Base-by-base conservation (phyloP, 768 basidiomycete genomes). In the Amanita thiersii region DNA sequence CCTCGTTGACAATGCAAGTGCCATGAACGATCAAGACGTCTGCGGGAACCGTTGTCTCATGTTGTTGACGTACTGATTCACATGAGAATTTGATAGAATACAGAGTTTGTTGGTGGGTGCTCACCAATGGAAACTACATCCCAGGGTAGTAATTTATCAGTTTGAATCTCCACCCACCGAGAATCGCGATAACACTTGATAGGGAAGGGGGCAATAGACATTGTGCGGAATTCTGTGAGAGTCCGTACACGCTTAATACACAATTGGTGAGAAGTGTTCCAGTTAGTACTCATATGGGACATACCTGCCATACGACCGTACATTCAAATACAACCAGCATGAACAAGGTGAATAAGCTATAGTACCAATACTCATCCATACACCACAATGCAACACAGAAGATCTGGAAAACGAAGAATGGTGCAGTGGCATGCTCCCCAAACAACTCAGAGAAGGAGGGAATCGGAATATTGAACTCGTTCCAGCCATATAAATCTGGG, bases 261-360 rank as follows among this genome's bases (percentile, higher is more conserved):
- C 29, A 33, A 12, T 44, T 12, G 44, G 43, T 29, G 48, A 39
- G 28, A 14, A 25, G 15, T 8, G 28, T 19, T 5, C 23, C 15
- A 3, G 18, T 29, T 11, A 15, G 31, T 10, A 3, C 25, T 45
- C 12, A 1, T 39, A 2, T 8, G 29, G 4, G 33, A 61, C 81
- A 37, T 50, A 88, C 91, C 82, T 98, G 96, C 80, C 87, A 98
- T 21, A 98, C 94, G 17, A 96, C 92, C 1, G 96, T 98, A 63
- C 93, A 98, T 64, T 99, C 96, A 56, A 99, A 99, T 48, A 96
- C 85, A 35, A 99, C 66, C 25, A 99, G 72, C 96, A 99, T 99
- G 75, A 99, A 97, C 18, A 93, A 70, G 1, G 96, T 98, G 66
- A 99, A 99, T 29, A 99, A 60, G 43, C 86, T 86, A 70, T 97